These are phyloP conservation scores for Trichoderma koningiopsis DNA, from an alignment of 2,329 filamentous ascomycete species.

Conservation along the genomic window DNA sequence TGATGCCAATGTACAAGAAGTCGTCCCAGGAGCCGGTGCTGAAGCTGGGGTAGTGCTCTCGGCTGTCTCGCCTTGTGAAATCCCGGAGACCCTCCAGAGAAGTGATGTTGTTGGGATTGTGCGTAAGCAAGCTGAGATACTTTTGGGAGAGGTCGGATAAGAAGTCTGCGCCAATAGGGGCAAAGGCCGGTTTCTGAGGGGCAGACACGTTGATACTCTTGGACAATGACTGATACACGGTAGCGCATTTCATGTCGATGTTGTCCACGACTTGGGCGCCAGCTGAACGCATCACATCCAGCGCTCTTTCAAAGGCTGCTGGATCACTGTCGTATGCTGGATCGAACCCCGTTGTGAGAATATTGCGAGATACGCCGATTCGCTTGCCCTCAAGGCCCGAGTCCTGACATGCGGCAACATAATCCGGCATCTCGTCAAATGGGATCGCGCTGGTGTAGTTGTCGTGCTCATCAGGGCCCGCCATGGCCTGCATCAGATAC, in stretches of 20 bases:
- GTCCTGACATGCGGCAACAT: conserved; percentile 59
- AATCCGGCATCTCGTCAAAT: conserved; percentile 53
- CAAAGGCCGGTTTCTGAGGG: neutral
- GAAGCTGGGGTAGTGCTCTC: neutral
- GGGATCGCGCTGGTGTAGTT: conserved; percentile 66
- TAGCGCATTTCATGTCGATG: neutral
- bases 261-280: neutral
- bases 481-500: conserved; percentile 63
- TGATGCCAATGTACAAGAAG: neutral
- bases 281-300: conserved; percentile 6
- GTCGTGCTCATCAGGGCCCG: conserved; percentile 61
- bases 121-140: neutral
- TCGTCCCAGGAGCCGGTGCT: neutral
- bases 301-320: neutral
- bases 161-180: neutral
- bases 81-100: neutral
- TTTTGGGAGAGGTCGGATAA: neutral
- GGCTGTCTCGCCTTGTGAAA: neutral
- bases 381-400: conserved; percentile 57
- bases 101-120: neutral
- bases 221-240: fast-evolving
- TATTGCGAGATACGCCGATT: conserved; percentile 55
- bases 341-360: neutral
- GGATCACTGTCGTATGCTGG: neutral
- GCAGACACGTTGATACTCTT: too few relatives aligned